Evolutionary conservation across 1,284 basidiomycete genomes (phyloP).

Genomic region (Papiliotrema fonsecae): DNA sequence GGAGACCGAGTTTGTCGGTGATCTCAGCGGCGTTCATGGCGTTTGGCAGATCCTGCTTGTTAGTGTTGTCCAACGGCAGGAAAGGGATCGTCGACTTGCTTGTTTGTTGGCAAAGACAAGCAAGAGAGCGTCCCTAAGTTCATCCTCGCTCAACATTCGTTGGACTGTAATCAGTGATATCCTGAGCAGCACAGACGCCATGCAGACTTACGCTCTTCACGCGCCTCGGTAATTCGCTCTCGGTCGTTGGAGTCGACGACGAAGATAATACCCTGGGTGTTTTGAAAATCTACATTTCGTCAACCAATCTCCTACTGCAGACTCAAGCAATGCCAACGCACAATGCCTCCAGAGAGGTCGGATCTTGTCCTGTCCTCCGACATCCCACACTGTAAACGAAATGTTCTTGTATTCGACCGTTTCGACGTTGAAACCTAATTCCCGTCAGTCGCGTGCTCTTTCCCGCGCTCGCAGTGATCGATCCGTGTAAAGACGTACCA

Average conservation of each 20-base stretch:
- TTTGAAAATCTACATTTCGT: slow-evolving; percentile 89
- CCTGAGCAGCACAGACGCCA: background rate
- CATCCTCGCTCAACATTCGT: slow-evolving; percentile 99
- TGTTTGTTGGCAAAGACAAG: slow-evolving; percentile 99
- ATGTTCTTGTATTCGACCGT: slow-evolving; percentile 91
- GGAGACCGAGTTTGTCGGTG: slow-evolving; percentile 98
- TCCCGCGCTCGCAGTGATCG: slow-evolving; percentile 1
- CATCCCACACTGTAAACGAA: slow-evolving; percentile 86
- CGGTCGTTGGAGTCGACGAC: slow-evolving; percentile 99
- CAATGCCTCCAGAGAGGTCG: slow-evolving; percentile 98
- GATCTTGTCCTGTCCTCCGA: slow-evolving; percentile 83
- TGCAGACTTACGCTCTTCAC: slow-evolving; percentile 70
- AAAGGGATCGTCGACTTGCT: slow-evolving; percentile 30
- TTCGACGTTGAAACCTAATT: slow-evolving; percentile 92
- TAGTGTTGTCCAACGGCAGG: background rate
- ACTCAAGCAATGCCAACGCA: slow-evolving; percentile 54
- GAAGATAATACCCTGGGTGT: slow-evolving; percentile 99
- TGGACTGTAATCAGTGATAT: slow-evolving; percentile 55
- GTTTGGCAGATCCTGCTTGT: slow-evolving; percentile 74
- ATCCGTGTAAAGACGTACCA: slow-evolving; percentile 57
- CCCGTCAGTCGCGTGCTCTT: slow-evolving; percentile 14
- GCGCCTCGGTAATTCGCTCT: slow-evolving; percentile 98
- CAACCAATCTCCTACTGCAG: background rate
- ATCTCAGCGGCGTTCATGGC: slow-evolving; percentile 99
- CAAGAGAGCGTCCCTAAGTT: slow-evolving; percentile 95